Percentiles rank a stretch among this genome's conserved stretches.
Evolutionary conservation across 1,139 yeast genomes (phyloP).

Genomic region (Geotrichum armillariae): DNA sequence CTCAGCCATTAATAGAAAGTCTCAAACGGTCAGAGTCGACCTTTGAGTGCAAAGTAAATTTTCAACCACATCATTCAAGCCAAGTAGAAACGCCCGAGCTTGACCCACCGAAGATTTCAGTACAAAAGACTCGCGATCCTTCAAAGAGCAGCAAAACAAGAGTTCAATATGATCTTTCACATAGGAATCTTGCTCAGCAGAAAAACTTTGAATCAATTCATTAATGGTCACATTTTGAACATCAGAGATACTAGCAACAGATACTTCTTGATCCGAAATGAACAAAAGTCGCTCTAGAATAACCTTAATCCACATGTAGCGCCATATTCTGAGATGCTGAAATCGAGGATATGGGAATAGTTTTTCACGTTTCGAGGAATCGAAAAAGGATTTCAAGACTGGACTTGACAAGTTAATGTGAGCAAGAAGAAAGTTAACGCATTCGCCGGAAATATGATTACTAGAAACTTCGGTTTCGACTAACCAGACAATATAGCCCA

Average conservation of each 20-base stretch:
- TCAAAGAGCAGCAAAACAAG: constrained; percentile 11
- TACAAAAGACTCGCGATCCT: background rate
- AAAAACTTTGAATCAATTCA: constrained; percentile 12
- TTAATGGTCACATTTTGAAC: background rate
- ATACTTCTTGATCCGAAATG: background rate
- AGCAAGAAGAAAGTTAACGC: constrained; percentile 16
- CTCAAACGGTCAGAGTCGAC: constrained; percentile 9
- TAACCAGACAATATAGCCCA: constrained; percentile 11
- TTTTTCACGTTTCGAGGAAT: constrained; percentile 13
- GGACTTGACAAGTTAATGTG: constrained; percentile 8
- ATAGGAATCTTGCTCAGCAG: constrained; percentile 10
- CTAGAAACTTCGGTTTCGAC: constrained; percentile 13
- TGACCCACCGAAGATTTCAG: constrained; percentile 8
- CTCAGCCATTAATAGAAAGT: too few relatives aligned
- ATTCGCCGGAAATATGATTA: constrained; percentile 21
- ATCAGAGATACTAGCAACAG: background rate
- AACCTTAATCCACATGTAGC: constrained; percentile 22
- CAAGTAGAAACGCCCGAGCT: constrained; percentile 12
- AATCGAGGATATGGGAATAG: constrained; percentile 20
- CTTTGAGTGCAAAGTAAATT: constrained; percentile 9
- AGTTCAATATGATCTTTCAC: constrained; percentile 17
- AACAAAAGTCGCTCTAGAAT: constrained; percentile 16
- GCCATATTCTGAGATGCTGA: constrained; percentile 20
- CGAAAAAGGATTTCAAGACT: constrained; percentile 12
- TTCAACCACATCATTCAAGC: constrained; percentile 3